A percentile compares a stretch with the other conserved stretches of the same genome.
Evolutionary conservation across 2,329 filamentous ascomycete genomes (phyloP).

Genomic region (Hirsutella thompsonii): DNA sequence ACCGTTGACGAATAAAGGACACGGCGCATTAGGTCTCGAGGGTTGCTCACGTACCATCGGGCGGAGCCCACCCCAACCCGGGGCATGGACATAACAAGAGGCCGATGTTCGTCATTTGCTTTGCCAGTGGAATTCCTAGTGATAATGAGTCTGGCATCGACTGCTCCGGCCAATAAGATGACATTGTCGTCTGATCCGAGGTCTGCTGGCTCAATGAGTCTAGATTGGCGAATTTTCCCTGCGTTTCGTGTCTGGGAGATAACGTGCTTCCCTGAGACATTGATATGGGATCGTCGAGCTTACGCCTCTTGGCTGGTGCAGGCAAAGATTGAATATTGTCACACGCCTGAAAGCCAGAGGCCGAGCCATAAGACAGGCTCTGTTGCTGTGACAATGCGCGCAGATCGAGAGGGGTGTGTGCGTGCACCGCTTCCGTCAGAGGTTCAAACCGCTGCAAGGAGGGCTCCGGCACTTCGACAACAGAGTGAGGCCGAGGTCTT

Average conservation of each 20-base stretch:
- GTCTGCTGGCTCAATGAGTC: constrained; percentile 9
- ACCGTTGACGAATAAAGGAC: background rate
- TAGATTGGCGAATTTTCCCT: constrained; percentile 17
- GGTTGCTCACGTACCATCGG: constrained; percentile 19
- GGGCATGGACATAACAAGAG: constrained; percentile 19
- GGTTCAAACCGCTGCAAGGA: constrained; percentile 10
- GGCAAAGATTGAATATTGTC: constrained; percentile 12
- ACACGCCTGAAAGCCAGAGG: constrained; percentile 18
- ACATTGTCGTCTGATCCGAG: constrained; percentile 8
- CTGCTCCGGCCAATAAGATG: constrained; percentile 10
- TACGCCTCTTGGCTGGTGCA: constrained; percentile 18
- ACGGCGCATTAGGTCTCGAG: too few species aligned
- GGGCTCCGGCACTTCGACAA: constrained; percentile 11
- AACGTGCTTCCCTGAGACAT: constrained; percentile 16
- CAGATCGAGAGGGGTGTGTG: constrained; percentile 12
- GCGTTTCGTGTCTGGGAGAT: constrained; percentile 13
- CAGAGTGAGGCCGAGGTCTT: constrained; percentile 14
- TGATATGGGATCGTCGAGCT: constrained; percentile 13
- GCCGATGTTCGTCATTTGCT: constrained; percentile 15
- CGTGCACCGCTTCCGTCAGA: constrained; percentile 10
- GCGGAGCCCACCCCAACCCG: constrained; percentile 12
- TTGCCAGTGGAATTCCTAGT: constrained; percentile 12
- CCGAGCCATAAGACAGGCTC: constrained; percentile 16
- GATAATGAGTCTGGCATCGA: constrained; percentile 11
- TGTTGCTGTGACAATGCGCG: constrained; percentile 14